Evolutionary conservation across 768 basidiomycete species (phyloP).

Genomic region (Calvatia gigantea): DNA sequence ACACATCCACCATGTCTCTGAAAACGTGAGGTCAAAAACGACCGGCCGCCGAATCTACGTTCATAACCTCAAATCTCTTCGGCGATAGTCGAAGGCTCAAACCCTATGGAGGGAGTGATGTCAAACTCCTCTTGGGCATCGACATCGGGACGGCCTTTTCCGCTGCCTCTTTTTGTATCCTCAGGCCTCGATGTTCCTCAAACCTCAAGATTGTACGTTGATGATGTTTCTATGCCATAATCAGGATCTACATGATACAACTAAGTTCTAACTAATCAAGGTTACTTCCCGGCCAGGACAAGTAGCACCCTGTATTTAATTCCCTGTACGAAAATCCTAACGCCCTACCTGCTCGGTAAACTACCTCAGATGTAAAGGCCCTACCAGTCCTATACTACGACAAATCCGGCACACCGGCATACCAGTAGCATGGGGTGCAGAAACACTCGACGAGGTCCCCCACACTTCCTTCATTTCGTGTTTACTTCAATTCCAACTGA

Average conservation of each 20-base stretch:
- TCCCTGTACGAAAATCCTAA: not conserved
- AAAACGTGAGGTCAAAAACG: not conserved
- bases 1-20: too few species aligned
- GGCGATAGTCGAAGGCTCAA: not conserved
- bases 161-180: constrained; percentile 24
- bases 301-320: not conserved
- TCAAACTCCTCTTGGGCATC: constrained; percentile 30
- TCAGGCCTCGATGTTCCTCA: constrained; percentile 22
- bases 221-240: not conserved
- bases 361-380: constrained; percentile 28
- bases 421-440: constrained; percentile 16
- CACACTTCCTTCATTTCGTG: not conserved
- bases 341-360: not conserved
- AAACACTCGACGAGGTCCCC: constrained; percentile 17
- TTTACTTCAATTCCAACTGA: not conserved
- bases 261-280: not conserved
- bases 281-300: constrained; percentile 16
- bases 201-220: constrained; percentile 13
- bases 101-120: not conserved
- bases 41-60: not conserved
- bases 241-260: constrained; percentile 10
- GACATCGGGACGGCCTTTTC: constrained; percentile 36
- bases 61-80: not conserved
- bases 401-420: not conserved
- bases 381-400: constrained; percentile 38